These are phyloP conservation scores for Acacia confusa DNA, from an alignment of 306 rosid genomes.

Conservation along the genomic window DNA sequence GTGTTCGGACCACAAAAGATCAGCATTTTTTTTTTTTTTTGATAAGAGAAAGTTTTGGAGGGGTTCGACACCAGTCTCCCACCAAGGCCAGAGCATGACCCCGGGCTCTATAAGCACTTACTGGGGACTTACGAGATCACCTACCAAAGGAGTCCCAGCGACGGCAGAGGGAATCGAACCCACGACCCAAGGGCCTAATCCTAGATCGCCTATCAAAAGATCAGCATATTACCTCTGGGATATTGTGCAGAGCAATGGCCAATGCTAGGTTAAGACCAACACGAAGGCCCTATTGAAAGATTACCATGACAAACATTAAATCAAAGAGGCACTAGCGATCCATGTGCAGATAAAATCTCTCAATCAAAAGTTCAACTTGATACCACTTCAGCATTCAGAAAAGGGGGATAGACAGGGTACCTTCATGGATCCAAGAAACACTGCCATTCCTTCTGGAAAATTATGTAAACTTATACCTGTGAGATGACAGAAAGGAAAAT, in stretches of 20 bases:
- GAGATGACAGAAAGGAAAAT: conserved; percentile 1
- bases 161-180: too few relatives aligned
- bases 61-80: too few relatives aligned
- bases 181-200: too few relatives aligned
- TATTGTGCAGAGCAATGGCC: conserved; percentile 98
- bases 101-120: too few relatives aligned
- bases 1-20: background rate
- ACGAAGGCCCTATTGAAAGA: conserved; percentile 75
- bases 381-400: background rate
- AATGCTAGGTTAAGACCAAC: conserved; percentile 95
- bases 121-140: too few relatives aligned
- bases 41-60: too few relatives aligned
- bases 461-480: conserved; percentile 97
- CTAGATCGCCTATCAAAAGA: too few relatives aligned
- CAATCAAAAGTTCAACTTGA: conserved; percentile 10
- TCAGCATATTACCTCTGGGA: conserved; percentile 82
- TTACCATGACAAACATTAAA: conserved; percentile 32
- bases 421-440: conserved; percentile 96
- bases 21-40: too few relatives aligned
- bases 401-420: conserved; percentile 37
- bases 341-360: conserved; percentile 16
- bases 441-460: conserved; percentile 99
- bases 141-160: too few relatives aligned
- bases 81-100: too few relatives aligned
- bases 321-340: conserved; percentile 14